Base-by-base conservation (phyloP, 2,329 filamentous ascomycete genomes). In the Monascus ruber region DNA sequence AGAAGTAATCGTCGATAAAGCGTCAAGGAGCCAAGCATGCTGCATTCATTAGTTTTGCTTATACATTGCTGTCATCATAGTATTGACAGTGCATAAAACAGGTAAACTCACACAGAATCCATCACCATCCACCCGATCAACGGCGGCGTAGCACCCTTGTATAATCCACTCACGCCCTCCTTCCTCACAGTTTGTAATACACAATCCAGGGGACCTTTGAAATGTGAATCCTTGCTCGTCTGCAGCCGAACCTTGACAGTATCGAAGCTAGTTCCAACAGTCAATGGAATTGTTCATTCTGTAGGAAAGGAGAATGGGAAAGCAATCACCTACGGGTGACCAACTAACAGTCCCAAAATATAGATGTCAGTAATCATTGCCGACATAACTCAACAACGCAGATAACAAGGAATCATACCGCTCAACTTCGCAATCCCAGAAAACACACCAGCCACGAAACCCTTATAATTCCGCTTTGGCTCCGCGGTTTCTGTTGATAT, bases 71-170 rank as follows among this genome's bases (percentile, higher is more conserved):
- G 33, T 28, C 5, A 24, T 31, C 26, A 29, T 24, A 34, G 10
- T 26, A 9, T 6, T 31, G 8, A 4, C 11, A 24, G 6, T 3
- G 2, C 6, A 7, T 11, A 3, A 17, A 17, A 17, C 3, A 11
- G 6, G 7, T 26, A 27, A 24, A 47, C 64, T 47, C 60, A 74
- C 68, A 82, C 60, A 39, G 74, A 79, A 68, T 98, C 91, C 89
- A 96, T 96, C 55, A 93, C 85, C 83, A 96, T 94, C 91, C 91
- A 96, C 52, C 91, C 91, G 37, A 95, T 78, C 36, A 96, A 71
- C 38, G 91, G 91, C 40, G 89, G 89, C 26, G 84, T 85, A 7
- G 87, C 87, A 53, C 89, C 88, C 68, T 96, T 98, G 73, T 96
- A 98, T 33, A 98, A 70, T 3, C 86, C 91, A 37, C 73, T 66